Evolutionary conservation across 306 rosid species (phyloP).

Genomic region (Fagus sylvatica): DNA sequence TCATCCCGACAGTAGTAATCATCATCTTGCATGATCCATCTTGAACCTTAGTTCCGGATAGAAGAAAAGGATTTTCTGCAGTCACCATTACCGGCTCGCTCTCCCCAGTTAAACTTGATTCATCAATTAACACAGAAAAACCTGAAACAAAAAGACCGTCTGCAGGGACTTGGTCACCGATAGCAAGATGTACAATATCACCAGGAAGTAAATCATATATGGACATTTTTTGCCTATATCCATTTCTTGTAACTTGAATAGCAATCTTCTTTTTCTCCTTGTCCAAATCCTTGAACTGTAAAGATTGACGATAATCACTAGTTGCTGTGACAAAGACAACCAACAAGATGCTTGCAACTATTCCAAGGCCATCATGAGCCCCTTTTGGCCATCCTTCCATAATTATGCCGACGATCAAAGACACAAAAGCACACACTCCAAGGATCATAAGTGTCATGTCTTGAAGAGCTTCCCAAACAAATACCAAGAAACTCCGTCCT

Average conservation of each 20-base stretch:
- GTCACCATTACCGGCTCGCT: slow-evolving; percentile 85
- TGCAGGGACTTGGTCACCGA: slow-evolving; percentile 95
- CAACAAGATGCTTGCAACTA: slow-evolving; percentile 86
- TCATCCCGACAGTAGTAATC: slow-evolving; percentile 93
- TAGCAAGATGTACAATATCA: slow-evolving; percentile 82
- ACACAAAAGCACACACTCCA: slow-evolving; percentile 83
- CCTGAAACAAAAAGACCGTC: slow-evolving; percentile 88
- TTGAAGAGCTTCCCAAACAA: slow-evolving; percentile 98
- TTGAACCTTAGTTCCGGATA: slow-evolving; percentile 93
- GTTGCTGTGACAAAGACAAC: slow-evolving; percentile 95
- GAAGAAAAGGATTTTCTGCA: slow-evolving; percentile 75
- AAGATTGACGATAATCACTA: slow-evolving; percentile 91
- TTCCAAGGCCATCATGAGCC: slow-evolving; percentile 96
- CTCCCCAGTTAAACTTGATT: slow-evolving; percentile 96
- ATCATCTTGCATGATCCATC: slow-evolving; percentile 95
- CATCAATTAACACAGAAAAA: slow-evolving; percentile 81
- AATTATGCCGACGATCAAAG: slow-evolving; percentile 77
- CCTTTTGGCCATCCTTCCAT: slow-evolving; percentile 96
- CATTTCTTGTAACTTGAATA: slow-evolving; percentile 85
- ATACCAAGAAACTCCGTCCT: slow-evolving; percentile 68
- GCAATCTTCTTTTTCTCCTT: slow-evolving; percentile 91
- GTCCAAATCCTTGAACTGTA: slow-evolving; percentile 94
- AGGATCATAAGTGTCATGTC: slow-evolving; percentile 98
- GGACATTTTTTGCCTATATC: slow-evolving; percentile 90
- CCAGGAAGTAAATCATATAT: slow-evolving; percentile 94